These are phyloP conservation scores for Sugiyamaella mastotermitis DNA, from an alignment of 805 yeast genomes.

Conservation along the genomic window DNA sequence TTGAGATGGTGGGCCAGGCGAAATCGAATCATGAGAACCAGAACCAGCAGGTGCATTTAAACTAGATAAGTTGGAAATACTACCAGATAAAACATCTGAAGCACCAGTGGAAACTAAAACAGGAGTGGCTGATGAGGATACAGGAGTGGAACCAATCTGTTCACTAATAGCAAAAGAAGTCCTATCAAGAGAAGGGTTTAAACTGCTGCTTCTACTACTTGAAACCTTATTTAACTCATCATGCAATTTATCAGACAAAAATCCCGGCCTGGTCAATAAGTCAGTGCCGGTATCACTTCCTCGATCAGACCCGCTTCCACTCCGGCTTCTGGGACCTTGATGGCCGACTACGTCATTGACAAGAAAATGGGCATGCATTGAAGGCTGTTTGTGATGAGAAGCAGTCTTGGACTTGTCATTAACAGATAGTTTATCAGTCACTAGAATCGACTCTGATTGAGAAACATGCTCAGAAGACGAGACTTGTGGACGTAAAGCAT, in stretches of 20 bases:
- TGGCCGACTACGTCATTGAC: conserved; percentile 63
- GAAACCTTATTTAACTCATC: background rate
- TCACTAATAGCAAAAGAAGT: too few relatives aligned
- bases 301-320: conserved; percentile 28
- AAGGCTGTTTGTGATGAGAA: conserved; percentile 47
- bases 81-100: background rate
- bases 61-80: background rate
- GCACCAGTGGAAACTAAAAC: conserved; percentile 3
- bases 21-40: background rate
- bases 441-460: conserved; percentile 12
- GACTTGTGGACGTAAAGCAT: conserved; percentile 1
- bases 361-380: conserved; percentile 75
- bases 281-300: background rate
- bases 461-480: background rate
- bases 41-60: background rate
- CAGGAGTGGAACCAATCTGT: background rate
- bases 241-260: too few relatives aligned
- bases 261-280: too few relatives aligned
- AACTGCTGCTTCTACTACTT: background rate
- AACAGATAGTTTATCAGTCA: conserved; percentile 4
- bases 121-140: background rate
- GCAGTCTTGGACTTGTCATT: conserved; percentile 5
- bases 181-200: background rate
- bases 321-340: conserved; percentile 32
- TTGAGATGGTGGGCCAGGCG: conserved; percentile 3